Evolutionary conservation across 768 basidiomycete species (phyloP).

Genomic region (Serendipita sp.): DNA sequence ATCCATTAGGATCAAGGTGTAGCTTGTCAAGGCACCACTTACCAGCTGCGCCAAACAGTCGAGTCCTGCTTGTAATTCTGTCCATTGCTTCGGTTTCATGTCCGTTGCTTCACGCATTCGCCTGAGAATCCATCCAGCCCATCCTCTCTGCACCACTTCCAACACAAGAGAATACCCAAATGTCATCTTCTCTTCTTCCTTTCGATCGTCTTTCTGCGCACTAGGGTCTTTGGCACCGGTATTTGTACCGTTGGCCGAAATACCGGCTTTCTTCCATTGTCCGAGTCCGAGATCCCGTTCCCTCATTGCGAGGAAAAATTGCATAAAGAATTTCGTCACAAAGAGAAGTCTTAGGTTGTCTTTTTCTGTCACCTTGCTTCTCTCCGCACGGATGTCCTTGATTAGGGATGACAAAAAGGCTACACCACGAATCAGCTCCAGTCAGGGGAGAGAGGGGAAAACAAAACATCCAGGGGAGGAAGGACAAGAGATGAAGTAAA

Average conservation of each 20-base stretch:
- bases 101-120: constrained; percentile 82
- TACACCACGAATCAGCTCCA: constrained; percentile 18
- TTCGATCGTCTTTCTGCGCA: not conserved
- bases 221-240: not conserved
- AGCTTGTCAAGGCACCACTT: constrained; percentile 7
- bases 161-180: constrained; percentile 33
- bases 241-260: constrained; percentile 29
- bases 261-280: not conserved
- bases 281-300: constrained; percentile 17
- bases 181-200: constrained; percentile 16
- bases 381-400: constrained; percentile 86
- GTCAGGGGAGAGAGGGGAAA: not conserved
- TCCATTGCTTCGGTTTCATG: constrained; percentile 93
- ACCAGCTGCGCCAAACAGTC: constrained; percentile 83
- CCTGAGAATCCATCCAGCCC: constrained; percentile 80
- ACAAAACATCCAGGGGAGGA: constrained; percentile 1
- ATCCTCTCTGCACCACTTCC: constrained; percentile 70
- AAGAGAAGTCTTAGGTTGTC: constrained; percentile 82
- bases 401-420: constrained; percentile 75
- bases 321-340: constrained; percentile 80
- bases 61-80: constrained; percentile 83
- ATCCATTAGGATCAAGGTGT: not conserved
- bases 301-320: constrained; percentile 58
- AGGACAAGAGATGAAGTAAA: constrained; percentile 7
- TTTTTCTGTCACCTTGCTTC: constrained; percentile 84